Conservation (phyloP, 106 monocot genomes). For the Amphibolis antarctica region DNA sequence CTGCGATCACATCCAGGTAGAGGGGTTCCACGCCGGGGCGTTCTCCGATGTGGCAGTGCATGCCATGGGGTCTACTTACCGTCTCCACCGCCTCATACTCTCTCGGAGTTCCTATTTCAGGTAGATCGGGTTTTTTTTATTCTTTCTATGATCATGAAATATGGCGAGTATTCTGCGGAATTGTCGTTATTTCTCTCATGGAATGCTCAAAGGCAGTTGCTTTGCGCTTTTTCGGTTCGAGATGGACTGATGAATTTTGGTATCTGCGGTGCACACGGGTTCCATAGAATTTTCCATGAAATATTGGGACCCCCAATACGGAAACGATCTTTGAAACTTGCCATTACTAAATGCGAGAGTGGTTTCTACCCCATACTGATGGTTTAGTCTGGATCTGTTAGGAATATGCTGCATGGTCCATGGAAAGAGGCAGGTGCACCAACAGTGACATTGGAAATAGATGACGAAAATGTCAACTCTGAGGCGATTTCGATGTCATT, state of each 20-base stretch:
- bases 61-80: constrained; percentile 76
- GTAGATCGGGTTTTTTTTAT: constrained; percentile 12
- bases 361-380: too few relatives aligned
- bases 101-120: constrained; percentile 97
- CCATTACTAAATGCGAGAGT: too few relatives aligned
- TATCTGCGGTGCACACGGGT: too few relatives aligned
- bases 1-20: constrained; percentile 82
- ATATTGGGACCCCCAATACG: too few relatives aligned
- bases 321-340: too few relatives aligned
- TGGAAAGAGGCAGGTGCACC: constrained; percentile 93
- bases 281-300: too few relatives aligned
- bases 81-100: constrained; percentile 79
- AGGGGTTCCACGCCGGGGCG: constrained; percentile 66
- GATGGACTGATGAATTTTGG: not conserved
- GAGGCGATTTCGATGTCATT: constrained; percentile 71
- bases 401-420: constrained; percentile 98
- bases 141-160: not conserved
- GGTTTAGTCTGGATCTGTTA: constrained; percentile 12
- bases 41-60: constrained; percentile 81
- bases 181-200: not conserved
- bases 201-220: not conserved
- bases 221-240: not conserved
- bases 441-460: constrained; percentile 60
- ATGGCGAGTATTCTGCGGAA: not conserved
- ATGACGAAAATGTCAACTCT: constrained; percentile 78